Conservation (phyloP, 805 yeast genomes). For the Candida krabiensis region DNA sequence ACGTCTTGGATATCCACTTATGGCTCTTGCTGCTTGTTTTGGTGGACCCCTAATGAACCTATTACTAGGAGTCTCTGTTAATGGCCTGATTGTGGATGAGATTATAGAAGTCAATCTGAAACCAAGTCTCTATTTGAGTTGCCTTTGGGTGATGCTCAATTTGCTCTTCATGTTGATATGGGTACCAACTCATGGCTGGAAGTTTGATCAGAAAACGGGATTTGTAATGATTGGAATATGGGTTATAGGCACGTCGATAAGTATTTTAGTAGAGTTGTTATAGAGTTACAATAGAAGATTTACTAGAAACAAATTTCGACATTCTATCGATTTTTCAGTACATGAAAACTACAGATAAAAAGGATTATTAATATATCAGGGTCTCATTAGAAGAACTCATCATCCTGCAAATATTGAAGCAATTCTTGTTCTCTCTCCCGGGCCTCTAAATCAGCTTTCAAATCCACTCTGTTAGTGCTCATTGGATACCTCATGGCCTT, state of each 20-base stretch:
- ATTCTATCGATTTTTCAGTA: no score
- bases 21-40: constrained; percentile 95
- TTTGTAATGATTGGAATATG: constrained; percentile 39
- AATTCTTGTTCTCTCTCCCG: constrained; percentile 53
- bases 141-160: constrained; percentile 39
- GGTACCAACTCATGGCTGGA: constrained; percentile 44
- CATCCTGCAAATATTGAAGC: constrained; percentile 44
- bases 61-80: constrained; percentile 77
- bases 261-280: constrained; percentile 28
- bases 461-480: constrained; percentile 49
- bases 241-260: constrained; percentile 38
- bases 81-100: constrained; percentile 51
- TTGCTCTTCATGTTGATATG: constrained; percentile 37
- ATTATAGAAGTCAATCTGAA: constrained; percentile 35
- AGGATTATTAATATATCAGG: no score
- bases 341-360: no score
- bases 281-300: no score
- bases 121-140: constrained; percentile 41
- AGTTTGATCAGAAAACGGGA: constrained; percentile 40
- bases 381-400: constrained; percentile 36
- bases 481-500: constrained; percentile 93
- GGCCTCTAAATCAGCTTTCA: constrained; percentile 52
- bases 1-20: constrained; percentile 74
- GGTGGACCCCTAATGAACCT: constrained; percentile 87
- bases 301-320: no score